These are phyloP conservation scores for Mycena rebaudengoi DNA, from an alignment of 768 basidiomycete genomes.

Conservation along the genomic window DNA sequence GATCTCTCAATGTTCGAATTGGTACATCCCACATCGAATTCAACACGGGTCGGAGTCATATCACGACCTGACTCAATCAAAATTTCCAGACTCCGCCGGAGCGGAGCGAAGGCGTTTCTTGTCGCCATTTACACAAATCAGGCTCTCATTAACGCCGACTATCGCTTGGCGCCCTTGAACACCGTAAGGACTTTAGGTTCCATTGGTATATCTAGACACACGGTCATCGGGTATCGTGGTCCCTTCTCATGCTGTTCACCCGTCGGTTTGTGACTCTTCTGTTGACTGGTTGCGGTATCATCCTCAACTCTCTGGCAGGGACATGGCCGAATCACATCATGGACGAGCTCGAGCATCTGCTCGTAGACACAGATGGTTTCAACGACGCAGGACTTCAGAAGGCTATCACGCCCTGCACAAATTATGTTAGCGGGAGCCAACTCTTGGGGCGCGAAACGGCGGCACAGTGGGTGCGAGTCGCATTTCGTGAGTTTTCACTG, in stretches of 20 bases:
- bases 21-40: too few species aligned
- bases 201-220: too few species aligned
- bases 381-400: conserved; percentile 22
- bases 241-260: background rate
- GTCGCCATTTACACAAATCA: too few species aligned
- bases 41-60: too few species aligned
- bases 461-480: conserved; percentile 25
- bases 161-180: too few species aligned
- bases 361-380: conserved; percentile 27
- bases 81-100: too few species aligned
- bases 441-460: conserved; percentile 24
- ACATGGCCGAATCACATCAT: background rate
- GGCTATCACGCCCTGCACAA: conserved; percentile 26
- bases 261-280: background rate
- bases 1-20: too few species aligned
- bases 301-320: background rate
- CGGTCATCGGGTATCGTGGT: too few species aligned
- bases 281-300: background rate
- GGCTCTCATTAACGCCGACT: too few species aligned
- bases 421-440: conserved; percentile 27
- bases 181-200: too few species aligned
- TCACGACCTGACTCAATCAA: too few species aligned
- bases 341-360: conserved; percentile 28
- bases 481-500: conserved; percentile 18
- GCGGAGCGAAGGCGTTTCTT: too few species aligned